Evolutionary conservation across 2,329 filamentous ascomycete species (phyloP).

Genomic region (Tolypocladium amazonense): DNA sequence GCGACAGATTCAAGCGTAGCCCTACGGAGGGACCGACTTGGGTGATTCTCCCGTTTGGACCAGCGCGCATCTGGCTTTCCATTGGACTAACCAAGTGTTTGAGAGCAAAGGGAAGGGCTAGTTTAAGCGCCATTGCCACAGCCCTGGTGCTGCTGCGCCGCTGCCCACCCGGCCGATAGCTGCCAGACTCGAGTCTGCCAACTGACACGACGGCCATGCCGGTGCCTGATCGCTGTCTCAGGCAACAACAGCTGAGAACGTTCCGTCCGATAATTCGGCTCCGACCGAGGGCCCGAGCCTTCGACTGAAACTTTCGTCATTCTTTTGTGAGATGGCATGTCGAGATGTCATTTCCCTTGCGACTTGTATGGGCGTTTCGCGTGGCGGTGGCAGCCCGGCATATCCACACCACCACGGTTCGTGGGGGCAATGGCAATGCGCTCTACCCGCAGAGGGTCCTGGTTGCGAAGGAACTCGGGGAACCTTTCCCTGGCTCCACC

Average conservation of each 20-base stretch:
- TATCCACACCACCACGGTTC: not conserved
- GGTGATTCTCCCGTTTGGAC: not conserved
- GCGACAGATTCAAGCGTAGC: conserved; percentile 1
- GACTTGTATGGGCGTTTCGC: not conserved
- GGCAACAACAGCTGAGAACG: not conserved
- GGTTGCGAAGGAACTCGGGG: not conserved
- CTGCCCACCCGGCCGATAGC: not conserved
- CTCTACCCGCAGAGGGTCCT: not conserved
- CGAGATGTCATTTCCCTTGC: not conserved
- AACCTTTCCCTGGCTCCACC: not conserved
- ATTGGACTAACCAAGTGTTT: not conserved
- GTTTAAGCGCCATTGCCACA: not conserved
- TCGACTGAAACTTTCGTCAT: not conserved
- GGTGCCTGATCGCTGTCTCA: not conserved
- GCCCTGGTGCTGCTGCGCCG: not conserved
- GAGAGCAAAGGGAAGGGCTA: not conserved
- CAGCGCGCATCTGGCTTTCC: not conserved
- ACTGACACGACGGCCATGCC: not conserved
- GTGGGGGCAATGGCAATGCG: not conserved
- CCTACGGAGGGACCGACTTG: conserved; percentile 1
- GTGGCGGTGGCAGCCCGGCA: not conserved
- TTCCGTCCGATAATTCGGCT: not conserved
- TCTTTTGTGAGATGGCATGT: not conserved
- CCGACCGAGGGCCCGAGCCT: not conserved
- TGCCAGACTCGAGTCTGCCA: conserved; percentile 1